Evolutionary conservation across 257 asterid genomes (phyloP).

Genomic region (Anisodus tanguticus): DNA sequence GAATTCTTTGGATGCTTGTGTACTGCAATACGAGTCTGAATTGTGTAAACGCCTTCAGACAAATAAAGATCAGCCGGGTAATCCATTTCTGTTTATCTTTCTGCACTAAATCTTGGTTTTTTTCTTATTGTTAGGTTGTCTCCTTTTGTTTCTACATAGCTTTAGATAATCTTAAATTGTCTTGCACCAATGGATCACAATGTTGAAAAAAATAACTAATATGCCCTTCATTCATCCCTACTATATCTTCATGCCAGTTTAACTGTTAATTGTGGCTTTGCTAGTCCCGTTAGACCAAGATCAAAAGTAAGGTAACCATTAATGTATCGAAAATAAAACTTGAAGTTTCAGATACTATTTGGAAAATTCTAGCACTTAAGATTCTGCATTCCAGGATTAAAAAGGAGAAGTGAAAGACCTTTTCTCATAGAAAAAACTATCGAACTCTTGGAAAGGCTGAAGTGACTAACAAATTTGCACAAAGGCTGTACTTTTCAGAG

Average conservation of each 20-base stretch:
- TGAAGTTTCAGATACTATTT: background rate
- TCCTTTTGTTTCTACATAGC: background rate
- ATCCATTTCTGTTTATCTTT: conserved; percentile 5
- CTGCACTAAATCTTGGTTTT: background rate
- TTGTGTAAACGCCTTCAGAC: conserved; percentile 88
- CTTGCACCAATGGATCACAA: background rate
- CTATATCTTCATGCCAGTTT: background rate
- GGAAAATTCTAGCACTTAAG: too few relatives aligned
- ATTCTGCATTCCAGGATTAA: too few relatives aligned
- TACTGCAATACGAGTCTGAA: conserved; percentile 77
- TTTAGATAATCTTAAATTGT: background rate
- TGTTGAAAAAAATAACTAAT: background rate
- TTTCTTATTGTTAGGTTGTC: background rate
- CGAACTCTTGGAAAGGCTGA: background rate
- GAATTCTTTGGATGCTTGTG: conserved; percentile 87
- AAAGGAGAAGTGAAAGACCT: too few relatives aligned
- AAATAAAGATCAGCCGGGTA: conserved; percentile 81
- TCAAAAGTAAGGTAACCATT: background rate
- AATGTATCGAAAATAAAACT: background rate
- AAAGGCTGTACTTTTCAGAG: background rate
- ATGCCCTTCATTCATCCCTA: background rate
- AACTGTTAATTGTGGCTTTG: background rate
- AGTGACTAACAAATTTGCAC: background rate
- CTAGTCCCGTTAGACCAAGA: background rate
- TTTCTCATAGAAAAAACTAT: too few relatives aligned